Base-by-base conservation (phyloP, 139 green algal genomes). In the Deuterostichococcus epilithicus region DNA sequence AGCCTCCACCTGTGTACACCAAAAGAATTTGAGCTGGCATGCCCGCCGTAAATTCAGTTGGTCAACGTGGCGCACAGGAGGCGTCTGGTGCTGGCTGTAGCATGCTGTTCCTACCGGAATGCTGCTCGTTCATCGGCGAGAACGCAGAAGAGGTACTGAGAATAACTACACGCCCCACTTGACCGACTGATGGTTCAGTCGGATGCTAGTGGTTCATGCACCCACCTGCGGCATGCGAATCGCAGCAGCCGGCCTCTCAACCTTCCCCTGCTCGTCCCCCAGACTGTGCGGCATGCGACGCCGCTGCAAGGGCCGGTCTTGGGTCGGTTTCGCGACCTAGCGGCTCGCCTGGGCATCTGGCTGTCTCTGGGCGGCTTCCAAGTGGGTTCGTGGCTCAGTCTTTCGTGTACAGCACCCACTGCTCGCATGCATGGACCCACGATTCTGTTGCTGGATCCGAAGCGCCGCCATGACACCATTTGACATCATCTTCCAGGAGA, bases 91-190 rank as follows among this genome's bases (percentile, higher is more conserved):
- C 63, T 3, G 87, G 88, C 3, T 91, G 81, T 68, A 37, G 28
- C 2, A 91, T 97, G 80, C 82, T 99, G n/a, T 97, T 96, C 80
- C 87, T 99, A 4, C 95, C 95, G 30, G 95, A 99, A 82, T 96
- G 92, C 78, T 97, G 94, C 80, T 88, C 87, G 10, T 97, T 97
- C 80, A 92, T 99, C 23, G 95, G 95, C 0, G 37, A 10, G 30
- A 75, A 34, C 20, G 44, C n/a, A 44, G 25, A 44, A 35, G 68
- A 80, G 76, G 76, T 80, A n/a, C 0, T 52, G 42, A 8, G 42
- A 30, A 20, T 15, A 22, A 34, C 20, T 58, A 10, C 10, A 44
- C 1, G 1, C 42, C 22, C n/a, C n/a, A n/a, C n/a, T n/a, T n/a
- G n/a, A n/a, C n/a, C n/a, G n/a, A n/a, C n/a, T n/a, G n/a, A n/a